A percentile compares a stretch with the other conserved stretches of the same genome.
Evolutionary conservation across 805 yeast species (phyloP).

Genomic region (Debaryomyces prosopidis): DNA sequence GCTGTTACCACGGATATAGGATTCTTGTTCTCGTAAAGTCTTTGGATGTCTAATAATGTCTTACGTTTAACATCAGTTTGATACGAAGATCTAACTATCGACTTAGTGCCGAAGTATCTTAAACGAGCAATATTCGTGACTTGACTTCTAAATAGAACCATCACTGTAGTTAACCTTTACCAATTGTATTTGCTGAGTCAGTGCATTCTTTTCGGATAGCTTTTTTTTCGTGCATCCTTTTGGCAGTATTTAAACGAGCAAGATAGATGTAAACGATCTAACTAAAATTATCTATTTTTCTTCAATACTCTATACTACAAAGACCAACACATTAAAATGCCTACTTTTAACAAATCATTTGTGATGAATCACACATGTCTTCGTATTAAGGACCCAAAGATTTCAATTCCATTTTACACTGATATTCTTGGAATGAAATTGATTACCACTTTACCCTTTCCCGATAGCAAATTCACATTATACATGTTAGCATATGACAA

Average conservation of each 20-base stretch:
- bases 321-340: slow-evolving; percentile 17
- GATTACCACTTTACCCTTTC: slow-evolving; percentile 50
- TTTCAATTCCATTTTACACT: slow-evolving; percentile 70
- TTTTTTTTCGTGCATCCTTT: too few relatives aligned
- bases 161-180: too few relatives aligned
- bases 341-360: slow-evolving; percentile 36
- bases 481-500: slow-evolving; percentile 66
- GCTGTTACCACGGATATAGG: slow-evolving; percentile 67
- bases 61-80: slow-evolving; percentile 11
- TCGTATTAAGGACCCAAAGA: slow-evolving; percentile 79
- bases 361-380: slow-evolving; percentile 70
- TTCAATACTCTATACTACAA: neutral
- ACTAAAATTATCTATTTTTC: neutral
- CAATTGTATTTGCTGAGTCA: too few relatives aligned
- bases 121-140: neutral
- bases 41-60: slow-evolving; percentile 20
- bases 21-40: slow-evolving; percentile 16
- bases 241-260: neutral
- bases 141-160: too few relatives aligned
- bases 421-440: slow-evolving; percentile 73
- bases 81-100: slow-evolving; percentile 1
- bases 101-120: neutral
- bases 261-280: neutral
- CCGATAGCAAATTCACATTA: slow-evolving; percentile 59
- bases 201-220: too few relatives aligned